Conservation (phyloP, 2,329 filamentous ascomycete species). For the Nemania sp. region DNA sequence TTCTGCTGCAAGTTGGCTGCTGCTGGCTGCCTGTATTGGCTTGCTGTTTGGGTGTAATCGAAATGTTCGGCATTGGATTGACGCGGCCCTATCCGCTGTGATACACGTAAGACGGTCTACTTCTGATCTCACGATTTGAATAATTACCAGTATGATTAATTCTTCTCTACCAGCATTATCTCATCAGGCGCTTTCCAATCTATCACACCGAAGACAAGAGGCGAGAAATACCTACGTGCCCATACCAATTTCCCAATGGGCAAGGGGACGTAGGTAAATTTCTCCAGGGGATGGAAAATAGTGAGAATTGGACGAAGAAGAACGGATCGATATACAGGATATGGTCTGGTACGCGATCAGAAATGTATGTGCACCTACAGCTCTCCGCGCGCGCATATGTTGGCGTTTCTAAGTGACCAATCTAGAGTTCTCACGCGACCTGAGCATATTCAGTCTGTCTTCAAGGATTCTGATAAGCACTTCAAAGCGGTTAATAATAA, state of each 20-base stretch:
- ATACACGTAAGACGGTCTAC: background rate
- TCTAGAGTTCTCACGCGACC: slow-evolving; percentile 43
- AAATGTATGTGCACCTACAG: slow-evolving; percentile 42
- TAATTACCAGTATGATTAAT: background rate
- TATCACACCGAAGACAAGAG: background rate
- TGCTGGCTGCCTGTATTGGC: background rate
- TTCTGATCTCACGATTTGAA: background rate
- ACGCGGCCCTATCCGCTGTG: background rate
- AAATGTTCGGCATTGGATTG: background rate
- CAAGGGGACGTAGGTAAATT: slow-evolving; percentile 3
- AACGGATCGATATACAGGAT: background rate
- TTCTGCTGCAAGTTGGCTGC: background rate
- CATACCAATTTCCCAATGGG: background rate
- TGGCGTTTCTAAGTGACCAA: background rate
- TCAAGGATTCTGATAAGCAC: slow-evolving; percentile 49
- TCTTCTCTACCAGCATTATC: background rate
- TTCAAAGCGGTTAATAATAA: slow-evolving; percentile 47
- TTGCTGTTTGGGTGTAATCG: background rate
- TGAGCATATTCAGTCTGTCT: slow-evolving; percentile 42
- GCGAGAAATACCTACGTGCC: background rate
- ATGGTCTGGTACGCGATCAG: slow-evolving; percentile 39
- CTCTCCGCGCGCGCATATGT: background rate
- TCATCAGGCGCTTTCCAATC: background rate
- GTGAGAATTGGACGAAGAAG: background rate
- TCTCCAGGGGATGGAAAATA: background rate